These are phyloP conservation scores for Niebla homalea DNA, from an alignment of 495 filamentous ascomycete genomes.

Conservation along the genomic window DNA sequence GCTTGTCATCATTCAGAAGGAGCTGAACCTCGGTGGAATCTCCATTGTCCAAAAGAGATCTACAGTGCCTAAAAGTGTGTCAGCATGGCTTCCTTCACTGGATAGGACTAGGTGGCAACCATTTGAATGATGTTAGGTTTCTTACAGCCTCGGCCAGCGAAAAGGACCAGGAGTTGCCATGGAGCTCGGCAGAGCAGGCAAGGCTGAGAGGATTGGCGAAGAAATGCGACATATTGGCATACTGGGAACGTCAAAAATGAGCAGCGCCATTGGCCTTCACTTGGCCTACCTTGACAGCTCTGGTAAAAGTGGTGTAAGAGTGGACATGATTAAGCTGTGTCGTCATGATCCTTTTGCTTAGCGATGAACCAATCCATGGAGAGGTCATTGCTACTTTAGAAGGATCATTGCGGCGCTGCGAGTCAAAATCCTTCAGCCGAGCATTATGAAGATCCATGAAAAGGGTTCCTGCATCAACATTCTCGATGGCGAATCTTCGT, in stretches of 20 bases:
- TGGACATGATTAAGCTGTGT: conserved; percentile 77
- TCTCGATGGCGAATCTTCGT: conserved; percentile 70
- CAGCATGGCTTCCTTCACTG: conserved; percentile 2
- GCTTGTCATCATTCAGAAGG: conserved; percentile 40
- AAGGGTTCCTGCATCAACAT: conserved; percentile 62
- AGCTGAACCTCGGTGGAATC: conserved; percentile 27
- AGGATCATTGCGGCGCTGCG: no score
- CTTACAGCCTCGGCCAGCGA: conserved; percentile 64
- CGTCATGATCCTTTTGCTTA: conserved; percentile 51
- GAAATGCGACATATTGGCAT: conserved; percentile 91
- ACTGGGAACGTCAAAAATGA: conserved; percentile 35
- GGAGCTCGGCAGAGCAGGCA: conserved; percentile 35
- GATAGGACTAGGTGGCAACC: conserved; percentile 24
- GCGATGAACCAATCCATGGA: conserved; percentile 56
- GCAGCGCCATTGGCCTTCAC: neutral
- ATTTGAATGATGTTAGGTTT: conserved; percentile 67
- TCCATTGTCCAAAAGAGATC: conserved; percentile 30
- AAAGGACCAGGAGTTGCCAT: conserved; percentile 14
- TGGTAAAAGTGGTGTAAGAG: conserved; percentile 66
- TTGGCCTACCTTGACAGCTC: conserved; percentile 59
- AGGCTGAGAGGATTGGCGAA: conserved; percentile 81
- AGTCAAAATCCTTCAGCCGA: no score
- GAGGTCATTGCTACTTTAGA: no score
- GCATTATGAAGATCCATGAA: conserved; percentile 50
- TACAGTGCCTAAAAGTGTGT: conserved; percentile 27